Percentiles rank a stretch among this genome's conserved stretches.
Evolutionary conservation across 2,329 filamentous ascomycete genomes (phyloP).

Genomic region (Exophiala bonariae): DNA sequence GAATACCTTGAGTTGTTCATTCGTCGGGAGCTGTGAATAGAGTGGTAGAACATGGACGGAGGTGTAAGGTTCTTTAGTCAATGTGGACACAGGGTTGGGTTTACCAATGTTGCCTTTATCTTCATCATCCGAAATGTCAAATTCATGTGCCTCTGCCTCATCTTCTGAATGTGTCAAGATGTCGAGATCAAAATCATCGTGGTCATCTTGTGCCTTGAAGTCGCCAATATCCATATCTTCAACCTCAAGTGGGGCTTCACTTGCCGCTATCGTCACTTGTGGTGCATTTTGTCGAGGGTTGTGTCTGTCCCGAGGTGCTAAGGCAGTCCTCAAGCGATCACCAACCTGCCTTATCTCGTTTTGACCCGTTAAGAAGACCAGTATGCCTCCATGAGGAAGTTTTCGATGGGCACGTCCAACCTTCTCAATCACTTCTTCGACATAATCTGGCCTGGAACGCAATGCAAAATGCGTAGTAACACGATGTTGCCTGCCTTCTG

Average conservation of each 20-base stretch:
- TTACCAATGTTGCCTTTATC: constrained; percentile 37
- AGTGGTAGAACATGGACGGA: constrained; percentile 87
- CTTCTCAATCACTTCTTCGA: constrained; percentile 86
- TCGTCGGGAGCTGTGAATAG: constrained; percentile 87
- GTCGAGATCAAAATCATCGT: constrained; percentile 58
- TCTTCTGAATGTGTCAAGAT: constrained; percentile 62
- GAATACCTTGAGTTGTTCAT: constrained; percentile 88
- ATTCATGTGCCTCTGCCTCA: constrained; percentile 62
- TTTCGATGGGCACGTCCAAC: constrained; percentile 85
- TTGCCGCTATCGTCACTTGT: constrained; percentile 73
- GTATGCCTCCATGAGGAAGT: constrained; percentile 82
- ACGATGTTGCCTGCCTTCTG: constrained; percentile 87
- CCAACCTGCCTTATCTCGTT: constrained; percentile 86
- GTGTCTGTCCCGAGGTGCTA: constrained; percentile 5
- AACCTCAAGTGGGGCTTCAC: constrained; percentile 74
- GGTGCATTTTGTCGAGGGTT: constrained; percentile 49
- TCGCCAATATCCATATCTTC: constrained; percentile 85
- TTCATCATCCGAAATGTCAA: constrained; percentile 60
- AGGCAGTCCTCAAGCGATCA: constrained; percentile 64
- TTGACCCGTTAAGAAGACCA: constrained; percentile 92
- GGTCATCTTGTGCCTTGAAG: constrained; percentile 44
- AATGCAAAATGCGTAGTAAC: constrained; percentile 88
- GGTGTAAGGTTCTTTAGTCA: constrained; percentile 51
- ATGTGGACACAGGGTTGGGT: background rate
- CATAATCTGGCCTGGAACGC: constrained; percentile 80